Base-by-base conservation (phyloP, 345 rosid genomes). In the Acer negundo region DNA sequence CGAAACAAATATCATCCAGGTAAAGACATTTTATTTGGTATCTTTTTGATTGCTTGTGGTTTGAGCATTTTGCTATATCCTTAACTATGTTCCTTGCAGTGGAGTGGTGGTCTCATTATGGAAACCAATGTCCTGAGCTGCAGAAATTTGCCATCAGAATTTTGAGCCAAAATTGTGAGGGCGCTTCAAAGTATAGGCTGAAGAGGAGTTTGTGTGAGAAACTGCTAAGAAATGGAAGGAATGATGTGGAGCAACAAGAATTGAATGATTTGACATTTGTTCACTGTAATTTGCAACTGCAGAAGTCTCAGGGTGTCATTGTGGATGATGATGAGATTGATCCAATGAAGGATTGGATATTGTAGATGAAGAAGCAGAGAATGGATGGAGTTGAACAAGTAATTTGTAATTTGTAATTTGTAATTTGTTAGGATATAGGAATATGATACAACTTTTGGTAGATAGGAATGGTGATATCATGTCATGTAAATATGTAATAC, bases 91-190 rank as follows among this genome's bases (percentile, higher is more conserved):
- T 23, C 40, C 59, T 42, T 69, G 76, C 79, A 86, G 87, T 75
- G 2, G 78, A 78, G 31, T 86, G 89, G 89, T 86, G 85, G 89
- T 78, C 70, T 24, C 75, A 22, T 7, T 82, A 78, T 69, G 86
- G 84, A 73, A 73, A 73, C 56, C 73, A 86, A 58, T 67, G 62
- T 44, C 84, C 82, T 0, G 84, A 86, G 84, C 78, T 84, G 75
- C 86, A 80, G 65, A 78, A 72, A 67, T 84, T 82, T 70, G 87
- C 87, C 11, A 67, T 78, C 10, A 79, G 81, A 74, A 63, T 86
- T 23, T 31, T 84, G 23, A 82, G 87, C 42, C 87, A 84, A 75
- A 86, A 7, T 1, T 42, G 46, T 9, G 46, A 42, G 2, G 46
- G 46, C 10, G 46, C 11, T 9, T 42, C 46, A 9, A 84, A 68